Percentiles rank a stretch among this genome's conserved stretches.
These are phyloP conservation scores for Alternaria arborescens DNA, from an alignment of 2,329 filamentous ascomycete genomes.

Conservation along the genomic window DNA sequence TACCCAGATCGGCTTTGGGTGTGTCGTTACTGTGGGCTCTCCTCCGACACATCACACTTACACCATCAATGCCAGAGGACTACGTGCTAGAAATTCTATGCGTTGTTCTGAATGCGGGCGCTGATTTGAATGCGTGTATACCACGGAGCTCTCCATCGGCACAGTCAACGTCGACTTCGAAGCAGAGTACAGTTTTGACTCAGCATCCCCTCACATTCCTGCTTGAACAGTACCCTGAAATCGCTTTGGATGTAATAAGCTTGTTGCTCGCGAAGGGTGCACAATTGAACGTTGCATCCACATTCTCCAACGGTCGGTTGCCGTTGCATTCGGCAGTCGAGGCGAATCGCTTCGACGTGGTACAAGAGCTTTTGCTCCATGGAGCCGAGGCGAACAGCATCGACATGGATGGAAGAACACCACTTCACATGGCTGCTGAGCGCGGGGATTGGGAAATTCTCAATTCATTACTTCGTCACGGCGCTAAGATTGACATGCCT, in stretches of 20 bases:
- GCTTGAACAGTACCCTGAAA: conserved; percentile 31
- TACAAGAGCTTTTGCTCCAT: conserved; percentile 34
- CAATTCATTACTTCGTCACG: conserved; percentile 27
- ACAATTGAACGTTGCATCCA: conserved; percentile 28
- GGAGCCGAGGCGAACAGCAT: conserved; percentile 26
- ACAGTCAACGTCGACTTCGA: conserved; percentile 14
- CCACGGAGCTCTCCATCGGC: conserved; percentile 20
- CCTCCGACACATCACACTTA: conserved; percentile 27
- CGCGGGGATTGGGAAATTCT: conserved; percentile 33
- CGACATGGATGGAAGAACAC: conserved; percentile 28
- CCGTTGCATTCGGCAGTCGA: conserved; percentile 40
- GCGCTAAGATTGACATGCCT: conserved; percentile 24
- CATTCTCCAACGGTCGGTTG: conserved; percentile 34
- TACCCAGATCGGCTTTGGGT: conserved; percentile 25
- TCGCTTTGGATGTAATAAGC: conserved; percentile 33
- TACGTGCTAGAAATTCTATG: conserved; percentile 33
- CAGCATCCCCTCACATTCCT: conserved; percentile 37
- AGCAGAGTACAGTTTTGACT: conserved; percentile 12
- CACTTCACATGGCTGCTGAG: conserved; percentile 34
- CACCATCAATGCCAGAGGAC: conserved; percentile 20
- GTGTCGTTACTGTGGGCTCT: conserved; percentile 36
- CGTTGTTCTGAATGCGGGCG: conserved; percentile 24
- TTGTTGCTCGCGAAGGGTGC: conserved; percentile 34
- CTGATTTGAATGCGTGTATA: conserved; percentile 32
- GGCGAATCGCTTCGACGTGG: conserved; percentile 34